Conservation (phyloP, 2,329 filamentous ascomycete genomes). For the Aspergillus novoparasiticus region DNA sequence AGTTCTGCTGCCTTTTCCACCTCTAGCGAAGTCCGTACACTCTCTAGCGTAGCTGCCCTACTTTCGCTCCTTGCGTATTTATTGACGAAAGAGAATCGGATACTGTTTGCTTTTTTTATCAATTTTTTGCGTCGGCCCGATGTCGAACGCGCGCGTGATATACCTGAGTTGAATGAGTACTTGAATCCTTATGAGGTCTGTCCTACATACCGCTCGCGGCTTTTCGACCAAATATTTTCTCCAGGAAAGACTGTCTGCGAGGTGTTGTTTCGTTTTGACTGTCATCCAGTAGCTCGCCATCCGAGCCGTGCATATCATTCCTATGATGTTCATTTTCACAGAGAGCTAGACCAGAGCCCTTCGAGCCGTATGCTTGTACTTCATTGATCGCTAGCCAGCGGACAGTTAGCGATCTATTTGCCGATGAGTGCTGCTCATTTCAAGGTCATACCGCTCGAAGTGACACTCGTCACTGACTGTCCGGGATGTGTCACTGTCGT, state of each 20-base stretch:
- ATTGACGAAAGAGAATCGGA: constrained; percentile 32
- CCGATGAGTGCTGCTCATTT: not conserved
- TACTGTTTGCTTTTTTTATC: constrained; percentile 30
- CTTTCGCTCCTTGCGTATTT: constrained; percentile 22
- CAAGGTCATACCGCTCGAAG: constrained; percentile 18
- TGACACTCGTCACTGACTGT: constrained; percentile 19
- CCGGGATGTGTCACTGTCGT: constrained; percentile 6
- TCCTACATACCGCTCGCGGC: constrained; percentile 24
- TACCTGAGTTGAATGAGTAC: constrained; percentile 19
- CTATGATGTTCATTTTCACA: constrained; percentile 22
- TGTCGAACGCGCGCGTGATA: constrained; percentile 27
- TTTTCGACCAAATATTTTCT: constrained; percentile 30
- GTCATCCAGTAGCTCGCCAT: constrained; percentile 17
- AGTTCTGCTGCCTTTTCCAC: constrained; percentile 4
- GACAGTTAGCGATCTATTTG: not conserved
- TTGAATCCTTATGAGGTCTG: not conserved
- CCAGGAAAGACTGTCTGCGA: constrained; percentile 26
- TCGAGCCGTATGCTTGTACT: constrained; percentile 11
- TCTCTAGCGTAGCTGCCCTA: constrained; percentile 17
- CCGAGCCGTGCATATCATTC: constrained; percentile 10
- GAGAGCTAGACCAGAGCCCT: constrained; percentile 15
- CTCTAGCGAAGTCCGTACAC: constrained; percentile 15
- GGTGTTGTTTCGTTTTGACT: constrained; percentile 16
- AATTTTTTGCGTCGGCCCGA: constrained; percentile 28
- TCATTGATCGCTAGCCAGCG: constrained; percentile 13